phyloP scores from a whole-genome alignment of 2,329 filamentous ascomycete genomes.

The Cryoendolithus antarcticus region DNA sequence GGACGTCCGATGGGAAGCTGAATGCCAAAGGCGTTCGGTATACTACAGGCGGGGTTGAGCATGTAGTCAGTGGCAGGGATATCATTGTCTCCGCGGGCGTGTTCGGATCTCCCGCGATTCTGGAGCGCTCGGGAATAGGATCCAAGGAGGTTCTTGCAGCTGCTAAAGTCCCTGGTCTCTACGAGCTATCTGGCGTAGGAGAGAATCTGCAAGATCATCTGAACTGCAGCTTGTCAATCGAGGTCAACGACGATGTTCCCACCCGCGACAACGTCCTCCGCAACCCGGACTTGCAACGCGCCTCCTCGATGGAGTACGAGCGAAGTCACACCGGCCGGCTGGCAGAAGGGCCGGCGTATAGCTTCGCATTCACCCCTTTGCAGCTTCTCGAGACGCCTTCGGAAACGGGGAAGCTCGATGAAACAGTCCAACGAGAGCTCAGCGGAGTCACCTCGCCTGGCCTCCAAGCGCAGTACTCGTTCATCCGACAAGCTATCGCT shows the following conservation, averaged over 20 bases:
- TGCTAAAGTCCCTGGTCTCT: conserved; percentile 8
- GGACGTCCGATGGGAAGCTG: not conserved
- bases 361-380: no score
- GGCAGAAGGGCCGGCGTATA: conserved; percentile 28
- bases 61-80: conserved; percentile 26
- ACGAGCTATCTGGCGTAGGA: conserved; percentile 13
- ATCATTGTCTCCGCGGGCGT: conserved; percentile 41
- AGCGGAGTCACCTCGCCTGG: conserved; percentile 12
- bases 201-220: conserved; percentile 20
- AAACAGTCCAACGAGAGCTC: conserved; percentile 27
- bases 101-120: conserved; percentile 44
- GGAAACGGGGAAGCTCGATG: no score
- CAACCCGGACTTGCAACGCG: conserved; percentile 9
- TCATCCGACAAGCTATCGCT: no score
- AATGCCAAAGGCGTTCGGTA: conserved; percentile 6
- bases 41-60: not conserved
- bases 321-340: conserved; percentile 24
- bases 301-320: conserved; percentile 26
- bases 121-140: conserved; percentile 48
- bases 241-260: conserved; percentile 14
- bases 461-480: no score
- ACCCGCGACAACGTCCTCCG: conserved; percentile 18
- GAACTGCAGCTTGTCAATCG: conserved; percentile 9
- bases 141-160: conserved; percentile 3
- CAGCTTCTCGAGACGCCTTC: no score